Conservation (phyloP, 257 asterid genomes). For the Misopates orontium region DNA sequence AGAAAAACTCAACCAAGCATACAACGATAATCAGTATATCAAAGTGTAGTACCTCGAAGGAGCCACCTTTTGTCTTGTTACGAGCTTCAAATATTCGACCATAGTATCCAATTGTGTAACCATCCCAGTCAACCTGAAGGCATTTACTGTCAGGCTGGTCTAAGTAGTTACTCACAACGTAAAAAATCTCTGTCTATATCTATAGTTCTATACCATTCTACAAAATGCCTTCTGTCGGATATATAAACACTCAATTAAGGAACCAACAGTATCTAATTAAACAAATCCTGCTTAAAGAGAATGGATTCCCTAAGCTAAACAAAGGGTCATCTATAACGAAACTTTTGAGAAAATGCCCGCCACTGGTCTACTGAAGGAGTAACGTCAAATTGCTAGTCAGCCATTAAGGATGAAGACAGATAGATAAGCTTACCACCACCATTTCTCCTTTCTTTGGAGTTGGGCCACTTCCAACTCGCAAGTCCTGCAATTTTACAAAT, state of each 20-base stretch:
- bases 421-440: slow-evolving; percentile 68
- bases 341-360: not conserved
- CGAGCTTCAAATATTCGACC: slow-evolving; percentile 99
- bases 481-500: slow-evolving; percentile 62
- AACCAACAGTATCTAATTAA: not conserved
- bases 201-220: not conserved
- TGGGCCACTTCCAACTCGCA: slow-evolving; percentile 81
- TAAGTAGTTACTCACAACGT: slow-evolving; percentile 10
- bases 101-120: slow-evolving; percentile 94
- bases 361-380: slow-evolving; percentile 6
- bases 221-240: too few relatives aligned
- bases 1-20: slow-evolving; percentile 17
- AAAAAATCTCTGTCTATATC: not conserved
- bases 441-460: slow-evolving; percentile 74
- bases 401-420: slow-evolving; percentile 19
- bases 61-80: slow-evolving; percentile 96
- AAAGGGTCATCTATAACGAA: not conserved
- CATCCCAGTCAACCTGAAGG: slow-evolving; percentile 94
- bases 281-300: not conserved
- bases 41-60: slow-evolving; percentile 69
- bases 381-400: not conserved
- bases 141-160: slow-evolving; percentile 24
- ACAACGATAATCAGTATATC: slow-evolving; percentile 4
- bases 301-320: not conserved
- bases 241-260: too few relatives aligned